Base-by-base conservation (phyloP, 805 yeast genomes). In the Starmerella stigmatis region DNA sequence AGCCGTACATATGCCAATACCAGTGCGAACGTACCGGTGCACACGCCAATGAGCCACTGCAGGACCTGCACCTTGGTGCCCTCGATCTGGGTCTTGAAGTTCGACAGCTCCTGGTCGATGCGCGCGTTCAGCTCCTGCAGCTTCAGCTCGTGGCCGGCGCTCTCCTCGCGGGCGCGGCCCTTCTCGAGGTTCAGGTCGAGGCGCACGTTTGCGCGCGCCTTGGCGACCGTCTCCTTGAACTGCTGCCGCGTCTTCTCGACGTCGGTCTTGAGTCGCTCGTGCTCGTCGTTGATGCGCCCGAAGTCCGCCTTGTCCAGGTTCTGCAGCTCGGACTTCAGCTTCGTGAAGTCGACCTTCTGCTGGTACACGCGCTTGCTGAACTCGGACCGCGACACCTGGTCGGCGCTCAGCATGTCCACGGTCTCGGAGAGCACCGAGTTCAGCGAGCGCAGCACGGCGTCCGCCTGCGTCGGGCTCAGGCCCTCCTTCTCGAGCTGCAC, bases 41-140 rank as follows among this genome's bases (percentile, higher is more conserved):
- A 84, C 16, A 92, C 96, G 70, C 97, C 97, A 57, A 92, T 86
- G 52, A 92, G 73, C 98, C 98, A 92, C 65, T 92, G 98, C 79
- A 86, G 76, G 41, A 92, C 96, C 62, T 92, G 96, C 2, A 95
- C 85, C 67, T 92, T 92, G 26, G 89, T 95, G 35, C 85, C 78
- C 59, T 92, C 95, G 54, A 92, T 86, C 64, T 89, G 96, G 71
- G 88, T 84, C 64, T 84, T 88, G 76, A 92, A 84, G 60, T 92
- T 89, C 31, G 89, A 81, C 22, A 92, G 81, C 58, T 92, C 98
- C 64, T 92, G 94, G 61, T 92, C 96, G 44, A 92, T 88, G 52
- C 95, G 72, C 4, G 96, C 85, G 60, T 86, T 94, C 3, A 95
- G 86, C 59, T 92, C 98, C 62, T 86, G 92, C 48, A 92, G 85